Conservation (phyloP, 2,329 filamentous ascomycete genomes). For the Malbranchea cinnamomea region DNA sequence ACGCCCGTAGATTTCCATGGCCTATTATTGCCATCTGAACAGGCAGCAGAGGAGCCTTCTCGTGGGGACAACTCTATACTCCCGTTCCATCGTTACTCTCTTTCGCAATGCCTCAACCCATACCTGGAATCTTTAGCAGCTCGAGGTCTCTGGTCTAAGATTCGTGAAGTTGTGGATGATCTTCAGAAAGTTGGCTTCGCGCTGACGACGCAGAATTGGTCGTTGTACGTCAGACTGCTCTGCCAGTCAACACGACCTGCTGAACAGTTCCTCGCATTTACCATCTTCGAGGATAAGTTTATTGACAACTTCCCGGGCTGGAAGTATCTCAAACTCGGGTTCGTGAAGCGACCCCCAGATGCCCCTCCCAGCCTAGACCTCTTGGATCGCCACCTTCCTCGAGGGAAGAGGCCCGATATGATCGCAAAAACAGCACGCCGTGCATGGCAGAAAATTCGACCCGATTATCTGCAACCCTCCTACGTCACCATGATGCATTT, state of each 20-base stretch:
- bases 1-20: conserved; percentile 12
- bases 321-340: conserved; percentile 27
- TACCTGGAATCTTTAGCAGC: conserved; percentile 38
- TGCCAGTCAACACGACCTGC: conserved; percentile 43
- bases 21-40: neutral
- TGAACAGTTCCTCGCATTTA: conserved; percentile 46
- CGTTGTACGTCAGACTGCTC: conserved; percentile 56
- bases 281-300: conserved; percentile 58
- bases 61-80: conserved; percentile 16
- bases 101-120: conserved; percentile 34
- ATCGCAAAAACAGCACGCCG: conserved; percentile 19
- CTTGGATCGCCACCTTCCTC: conserved; percentile 15
- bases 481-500: conserved; percentile 31
- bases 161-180: conserved; percentile 38
- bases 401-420: conserved; percentile 12
- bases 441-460: conserved; percentile 24
- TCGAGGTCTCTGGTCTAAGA: conserved; percentile 38
- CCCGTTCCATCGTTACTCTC: conserved; percentile 31
- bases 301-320: conserved; percentile 71
- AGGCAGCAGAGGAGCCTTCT: neutral
- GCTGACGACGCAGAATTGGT: conserved; percentile 67
- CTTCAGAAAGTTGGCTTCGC: conserved; percentile 53
- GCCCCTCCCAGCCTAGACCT: conserved; percentile 18
- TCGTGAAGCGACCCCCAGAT: conserved; percentile 16
- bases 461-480: conserved; percentile 28